These are phyloP conservation scores for Neoconidiobolus thromboides DNA, from an alignment of 371 early-diverging fungal species.

Conservation along the genomic window DNA sequence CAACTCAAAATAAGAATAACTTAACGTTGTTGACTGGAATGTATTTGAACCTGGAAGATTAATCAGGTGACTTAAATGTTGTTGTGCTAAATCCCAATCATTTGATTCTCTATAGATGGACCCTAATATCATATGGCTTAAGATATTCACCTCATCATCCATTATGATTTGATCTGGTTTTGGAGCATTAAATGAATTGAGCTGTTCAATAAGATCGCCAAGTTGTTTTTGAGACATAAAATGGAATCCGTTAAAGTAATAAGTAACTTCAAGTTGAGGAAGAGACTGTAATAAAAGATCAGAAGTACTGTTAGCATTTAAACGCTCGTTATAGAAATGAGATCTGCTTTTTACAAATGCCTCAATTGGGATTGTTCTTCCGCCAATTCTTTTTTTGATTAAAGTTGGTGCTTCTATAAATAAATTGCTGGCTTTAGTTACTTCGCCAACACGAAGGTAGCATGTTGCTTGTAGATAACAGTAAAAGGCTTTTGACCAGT, in stretches of 20 bases:
- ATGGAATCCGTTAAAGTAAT: background rate
- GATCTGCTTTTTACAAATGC: background rate
- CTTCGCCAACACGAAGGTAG: background rate
- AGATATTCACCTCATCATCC: background rate
- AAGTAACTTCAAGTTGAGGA: background rate
- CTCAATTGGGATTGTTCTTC: background rate
- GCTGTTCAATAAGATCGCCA: background rate
- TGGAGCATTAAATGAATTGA: background rate
- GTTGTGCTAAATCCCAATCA: background rate
- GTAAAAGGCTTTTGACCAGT: conserved; percentile 3
- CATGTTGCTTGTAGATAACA: background rate
- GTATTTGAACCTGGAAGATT: background rate
- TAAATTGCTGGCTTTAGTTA: background rate
- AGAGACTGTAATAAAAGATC: background rate
- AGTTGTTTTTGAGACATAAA: background rate
- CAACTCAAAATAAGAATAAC: background rate
- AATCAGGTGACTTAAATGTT: background rate
- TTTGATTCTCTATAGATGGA: background rate
- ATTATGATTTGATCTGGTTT: background rate
- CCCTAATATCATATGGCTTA: background rate
- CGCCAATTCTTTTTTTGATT: background rate
- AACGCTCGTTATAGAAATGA: background rate
- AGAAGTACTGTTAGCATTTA: background rate
- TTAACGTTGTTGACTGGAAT: background rate
- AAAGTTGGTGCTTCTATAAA: background rate